These are phyloP conservation scores for Claviceps humidiphila DNA, from an alignment of 2,329 filamentous ascomycete genomes.

Conservation along the genomic window DNA sequence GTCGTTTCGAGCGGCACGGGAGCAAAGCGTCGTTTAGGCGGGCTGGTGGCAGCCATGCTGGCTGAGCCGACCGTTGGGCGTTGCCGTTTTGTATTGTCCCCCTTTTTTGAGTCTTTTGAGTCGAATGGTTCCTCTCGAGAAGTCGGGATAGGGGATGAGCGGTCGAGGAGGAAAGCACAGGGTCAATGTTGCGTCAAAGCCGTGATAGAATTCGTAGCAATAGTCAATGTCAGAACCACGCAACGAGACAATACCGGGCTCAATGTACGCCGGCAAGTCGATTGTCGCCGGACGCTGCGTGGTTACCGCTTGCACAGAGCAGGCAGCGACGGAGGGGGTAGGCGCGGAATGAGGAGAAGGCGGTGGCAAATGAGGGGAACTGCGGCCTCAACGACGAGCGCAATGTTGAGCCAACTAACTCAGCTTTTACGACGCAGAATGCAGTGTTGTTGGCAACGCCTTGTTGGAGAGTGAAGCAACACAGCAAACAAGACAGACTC, in stretches of 20 bases:
- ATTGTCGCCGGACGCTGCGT: background rate
- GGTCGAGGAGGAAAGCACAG: no score
- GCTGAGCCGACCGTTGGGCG: background rate
- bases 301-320: constrained; percentile 1
- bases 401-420: background rate
- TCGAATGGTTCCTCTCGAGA: no score
- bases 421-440: background rate
- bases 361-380: background rate
- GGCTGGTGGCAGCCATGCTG: constrained; percentile 26
- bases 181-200: no score
- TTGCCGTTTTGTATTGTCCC: background rate
- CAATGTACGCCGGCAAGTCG: background rate
- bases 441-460: background rate
- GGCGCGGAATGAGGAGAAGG: background rate
- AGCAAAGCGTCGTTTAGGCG: constrained; percentile 45
- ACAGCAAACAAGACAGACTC: background rate
- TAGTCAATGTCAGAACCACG: background rate
- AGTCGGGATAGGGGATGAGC: no score
- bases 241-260: constrained; percentile 1
- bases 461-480: background rate
- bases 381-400: background rate
- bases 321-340: background rate
- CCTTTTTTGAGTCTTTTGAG: background rate
- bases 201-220: background rate
- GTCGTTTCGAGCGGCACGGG: constrained; percentile 63